These are phyloP conservation scores for Cercospora sp. DNA, from an alignment of 2,329 filamentous ascomycete genomes.

Conservation along the genomic window DNA sequence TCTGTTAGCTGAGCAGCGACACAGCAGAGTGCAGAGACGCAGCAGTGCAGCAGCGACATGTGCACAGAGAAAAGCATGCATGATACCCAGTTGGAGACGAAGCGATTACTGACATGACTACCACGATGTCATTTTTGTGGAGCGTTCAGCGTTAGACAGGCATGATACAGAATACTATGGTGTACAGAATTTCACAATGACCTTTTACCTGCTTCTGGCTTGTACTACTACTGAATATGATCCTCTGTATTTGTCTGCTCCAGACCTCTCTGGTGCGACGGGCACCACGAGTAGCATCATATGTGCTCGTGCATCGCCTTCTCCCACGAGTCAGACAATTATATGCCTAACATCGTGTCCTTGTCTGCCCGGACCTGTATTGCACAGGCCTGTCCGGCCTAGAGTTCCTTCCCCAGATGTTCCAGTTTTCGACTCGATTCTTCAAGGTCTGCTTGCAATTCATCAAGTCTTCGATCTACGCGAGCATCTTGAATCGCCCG, in stretches of 20 bases:
- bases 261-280: neutral
- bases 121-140: neutral
- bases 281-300: neutral
- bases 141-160: slow-evolving; percentile 4
- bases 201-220: neutral
- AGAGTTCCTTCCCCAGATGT: no score
- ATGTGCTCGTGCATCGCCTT: neutral
- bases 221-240: neutral
- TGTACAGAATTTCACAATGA: neutral
- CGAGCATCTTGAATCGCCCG: no score
- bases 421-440: no score
- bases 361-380: no score
- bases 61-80: neutral
- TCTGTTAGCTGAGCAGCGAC: neutral
- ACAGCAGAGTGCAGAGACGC: neutral
- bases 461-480: no score
- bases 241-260: neutral
- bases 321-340: neutral
- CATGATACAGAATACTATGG: neutral
- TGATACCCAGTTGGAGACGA: neutral
- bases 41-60: neutral
- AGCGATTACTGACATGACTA: neutral
- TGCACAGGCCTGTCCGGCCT: no score
- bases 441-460: no score
- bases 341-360: no score